phyloP scores from a whole-genome alignment of 2,329 filamentous ascomycete species.

The Hypoxylon sp. region DNA sequence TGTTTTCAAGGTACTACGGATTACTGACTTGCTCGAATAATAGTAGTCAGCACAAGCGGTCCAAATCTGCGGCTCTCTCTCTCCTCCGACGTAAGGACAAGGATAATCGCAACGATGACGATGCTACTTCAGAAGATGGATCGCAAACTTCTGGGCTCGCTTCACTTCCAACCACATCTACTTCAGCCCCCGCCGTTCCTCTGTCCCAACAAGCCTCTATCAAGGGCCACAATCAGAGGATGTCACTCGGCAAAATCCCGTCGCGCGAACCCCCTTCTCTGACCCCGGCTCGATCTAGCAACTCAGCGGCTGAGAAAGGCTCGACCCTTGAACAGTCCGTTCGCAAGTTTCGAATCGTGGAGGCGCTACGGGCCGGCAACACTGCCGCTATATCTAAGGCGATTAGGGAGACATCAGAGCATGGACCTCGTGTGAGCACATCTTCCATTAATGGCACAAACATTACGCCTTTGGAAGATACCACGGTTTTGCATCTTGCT shows the following conservation, averaged over 20 bases:
- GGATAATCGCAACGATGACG: constrained; percentile 64
- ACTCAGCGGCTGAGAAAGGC: constrained; percentile 58
- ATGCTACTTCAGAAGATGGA: constrained; percentile 64
- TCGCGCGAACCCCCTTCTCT: constrained; percentile 51
- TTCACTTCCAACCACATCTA: constrained; percentile 53
- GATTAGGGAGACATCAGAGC: constrained; percentile 76
- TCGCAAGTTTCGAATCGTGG: constrained; percentile 93
- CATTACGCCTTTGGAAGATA: constrained; percentile 76
- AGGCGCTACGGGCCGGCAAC: constrained; percentile 90
- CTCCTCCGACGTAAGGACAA: constrained; percentile 68
- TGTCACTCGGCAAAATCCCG: constrained; percentile 63
- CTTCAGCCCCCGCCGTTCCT: constrained; percentile 54
- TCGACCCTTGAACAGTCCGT: constrained; percentile 90
- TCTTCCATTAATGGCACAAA: constrained; percentile 65
- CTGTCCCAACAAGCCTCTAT: constrained; percentile 57
- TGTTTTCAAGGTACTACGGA: constrained; percentile 18
- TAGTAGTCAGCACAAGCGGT: constrained; percentile 64
- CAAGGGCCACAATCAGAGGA: constrained; percentile 63
- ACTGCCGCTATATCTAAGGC: constrained; percentile 90
- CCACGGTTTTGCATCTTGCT: constrained; percentile 90
- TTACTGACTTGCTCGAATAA: constrained; percentile 39
- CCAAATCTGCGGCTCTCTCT: constrained; percentile 68
- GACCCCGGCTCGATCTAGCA: constrained; percentile 44
- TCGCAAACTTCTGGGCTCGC: constrained; percentile 57
- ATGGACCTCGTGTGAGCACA: constrained; percentile 68